These are phyloP conservation scores for Pseudonitzschia delicatissima DNA, from an alignment of 108 stramenopile genomes.

Conservation along the genomic window DNA sequence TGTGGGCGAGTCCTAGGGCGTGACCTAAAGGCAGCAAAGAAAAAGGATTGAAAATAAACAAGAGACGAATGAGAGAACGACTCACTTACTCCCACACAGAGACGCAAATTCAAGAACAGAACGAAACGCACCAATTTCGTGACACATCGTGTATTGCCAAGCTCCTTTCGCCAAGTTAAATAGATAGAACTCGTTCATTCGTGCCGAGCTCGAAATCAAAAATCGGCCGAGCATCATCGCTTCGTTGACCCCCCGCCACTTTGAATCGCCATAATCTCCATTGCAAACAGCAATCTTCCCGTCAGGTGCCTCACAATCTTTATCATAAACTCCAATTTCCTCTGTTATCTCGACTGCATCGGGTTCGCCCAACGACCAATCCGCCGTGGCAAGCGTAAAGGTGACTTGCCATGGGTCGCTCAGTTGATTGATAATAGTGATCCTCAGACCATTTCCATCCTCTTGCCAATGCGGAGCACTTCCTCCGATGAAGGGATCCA, in stretches of 20 bases:
- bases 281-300: constrained; percentile 63
- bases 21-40: constrained; percentile 26
- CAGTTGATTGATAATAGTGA: constrained; percentile 67
- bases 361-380: constrained; percentile 76
- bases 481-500: constrained; percentile 42
- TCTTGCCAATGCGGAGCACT: constrained; percentile 32
- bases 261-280: constrained; percentile 51
- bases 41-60: neutral
- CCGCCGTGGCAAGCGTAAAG: constrained; percentile 42
- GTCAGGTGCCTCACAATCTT: constrained; percentile 29
- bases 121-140: constrained; percentile 37
- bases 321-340: constrained; percentile 31
- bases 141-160: constrained; percentile 72
- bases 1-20: constrained; percentile 66
- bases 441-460: constrained; percentile 37
- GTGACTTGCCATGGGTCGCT: constrained; percentile 50
- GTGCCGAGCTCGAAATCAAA: constrained; percentile 42
- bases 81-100: neutral
- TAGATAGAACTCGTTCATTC: constrained; percentile 72
- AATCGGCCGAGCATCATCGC: constrained; percentile 21
- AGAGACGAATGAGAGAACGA: neutral
- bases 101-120: neutral
- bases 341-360: constrained; percentile 53
- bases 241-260: constrained; percentile 43
- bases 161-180: neutral